Evolutionary conservation across 2,329 filamentous ascomycete genomes (phyloP).

Genomic region (Nigrospora osmanthi): DNA sequence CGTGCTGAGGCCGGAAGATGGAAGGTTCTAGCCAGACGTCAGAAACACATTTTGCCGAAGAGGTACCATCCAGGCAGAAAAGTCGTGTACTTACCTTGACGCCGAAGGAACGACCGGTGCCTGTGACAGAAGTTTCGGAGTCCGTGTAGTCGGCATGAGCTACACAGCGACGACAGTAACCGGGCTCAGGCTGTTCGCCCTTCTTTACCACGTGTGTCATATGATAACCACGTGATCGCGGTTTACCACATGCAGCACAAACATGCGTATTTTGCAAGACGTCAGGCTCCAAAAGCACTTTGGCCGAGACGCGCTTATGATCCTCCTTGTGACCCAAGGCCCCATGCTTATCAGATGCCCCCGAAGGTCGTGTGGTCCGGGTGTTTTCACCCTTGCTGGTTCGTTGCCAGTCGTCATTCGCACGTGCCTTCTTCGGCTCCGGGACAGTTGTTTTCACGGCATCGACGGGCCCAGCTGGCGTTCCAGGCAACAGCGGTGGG

Average conservation of each 20-base stretch:
- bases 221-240: conserved; percentile 6
- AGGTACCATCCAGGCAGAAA: neutral
- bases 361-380: too few species aligned
- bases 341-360: too few species aligned
- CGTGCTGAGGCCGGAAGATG: neutral
- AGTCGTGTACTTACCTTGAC: neutral
- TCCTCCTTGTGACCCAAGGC: too few species aligned
- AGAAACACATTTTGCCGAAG: neutral
- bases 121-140: conserved; percentile 4
- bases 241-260: conserved; percentile 6
- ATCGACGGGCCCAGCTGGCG: too few species aligned
- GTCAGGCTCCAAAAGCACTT: too few species aligned
- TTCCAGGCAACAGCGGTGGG: too few species aligned
- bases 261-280: neutral
- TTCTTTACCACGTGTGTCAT: conserved; percentile 4
- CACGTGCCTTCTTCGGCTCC: too few species aligned
- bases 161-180: conserved; percentile 5
- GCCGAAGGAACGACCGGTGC: neutral
- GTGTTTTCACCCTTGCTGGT: too few species aligned
- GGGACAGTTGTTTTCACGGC: too few species aligned
- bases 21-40: neutral
- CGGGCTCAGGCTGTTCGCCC: conserved; percentile 1
- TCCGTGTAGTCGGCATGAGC: conserved; percentile 5
- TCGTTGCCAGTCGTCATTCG: too few species aligned
- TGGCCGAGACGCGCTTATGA: too few species aligned